phyloP scores from a whole-genome alignment of 1,284 basidiomycete genomes.

The Boletellus deceptivus region DNA sequence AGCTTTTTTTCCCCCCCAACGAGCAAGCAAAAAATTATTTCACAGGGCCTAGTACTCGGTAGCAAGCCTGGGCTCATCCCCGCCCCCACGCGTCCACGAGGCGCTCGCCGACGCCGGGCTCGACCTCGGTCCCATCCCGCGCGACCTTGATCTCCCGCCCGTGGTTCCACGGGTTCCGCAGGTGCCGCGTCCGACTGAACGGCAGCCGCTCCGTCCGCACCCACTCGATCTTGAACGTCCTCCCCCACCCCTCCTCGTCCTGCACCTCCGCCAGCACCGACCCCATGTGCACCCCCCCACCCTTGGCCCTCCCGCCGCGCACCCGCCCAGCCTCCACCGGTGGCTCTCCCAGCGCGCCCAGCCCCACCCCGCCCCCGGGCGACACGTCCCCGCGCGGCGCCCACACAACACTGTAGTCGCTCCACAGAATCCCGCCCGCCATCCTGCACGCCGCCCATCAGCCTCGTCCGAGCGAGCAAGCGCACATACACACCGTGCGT shows the following conservation, averaged over 20 bases:
- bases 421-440: slow-evolving; percentile 55
- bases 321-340: too few species aligned
- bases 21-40: slow-evolving; percentile 27
- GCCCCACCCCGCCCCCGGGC: slow-evolving; percentile 17
- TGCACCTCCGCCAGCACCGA: slow-evolving; percentile 21
- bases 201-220: slow-evolving; percentile 71
- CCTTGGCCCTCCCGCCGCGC: slow-evolving; percentile 1
- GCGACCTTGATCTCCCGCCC: slow-evolving; percentile 90
- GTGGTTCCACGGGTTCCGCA: slow-evolving; percentile 93
- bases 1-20: too few species aligned
- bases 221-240: slow-evolving; percentile 86
- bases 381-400: slow-evolving; percentile 47
- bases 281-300: slow-evolving; percentile 8
- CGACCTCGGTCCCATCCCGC: slow-evolving; percentile 89
- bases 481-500: slow-evolving; percentile 60
- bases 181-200: slow-evolving; percentile 73
- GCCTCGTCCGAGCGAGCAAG: background rate
- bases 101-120: slow-evolving; percentile 73
- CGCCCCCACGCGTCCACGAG: slow-evolving; percentile 69
- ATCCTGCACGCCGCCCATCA: slow-evolving; percentile 45
- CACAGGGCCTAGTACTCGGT: too few species aligned
- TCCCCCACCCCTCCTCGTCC: slow-evolving; percentile 56
- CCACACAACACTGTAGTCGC: slow-evolving; percentile 58
- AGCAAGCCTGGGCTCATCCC: too few species aligned
- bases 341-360: background rate